Evolutionary conservation across 192 early-diverging fungal species (phyloP), one percentile per base, ranked within the genome.

Genomic region (Kappamyces sp.): DNA sequence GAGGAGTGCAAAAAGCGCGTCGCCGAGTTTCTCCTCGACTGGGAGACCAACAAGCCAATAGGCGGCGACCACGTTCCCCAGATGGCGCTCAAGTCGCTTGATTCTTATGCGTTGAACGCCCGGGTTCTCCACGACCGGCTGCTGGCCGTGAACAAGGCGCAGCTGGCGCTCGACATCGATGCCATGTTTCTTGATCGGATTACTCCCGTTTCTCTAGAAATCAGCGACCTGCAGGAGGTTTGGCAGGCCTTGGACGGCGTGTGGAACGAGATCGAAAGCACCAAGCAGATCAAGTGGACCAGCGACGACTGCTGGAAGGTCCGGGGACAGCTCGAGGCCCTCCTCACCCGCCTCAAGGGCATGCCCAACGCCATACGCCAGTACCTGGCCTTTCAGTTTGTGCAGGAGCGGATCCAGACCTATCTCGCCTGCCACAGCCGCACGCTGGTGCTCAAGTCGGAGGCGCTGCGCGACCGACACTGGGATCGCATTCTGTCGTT

Each of bases 281-380:
- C 96, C 61, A 83, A 87, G 61, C 94, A 99, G 15, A 88, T 83
- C 9, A 67, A 80, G 30, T 99, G 95, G 96, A 69, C 83, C 22
- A 75, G 86, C 6, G 82, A 90, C 34, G 88, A 86, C 1, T 91
- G 93, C 51, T 88, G 95, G 61, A 96, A 93, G 70, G 73, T 94
- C 4, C 87, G 93, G 47, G 85, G 85, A 66, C 84, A 81, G 55
- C 79, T 99, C 46, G 93, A 98, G 65, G 72, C 70, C 14, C 79
- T 96, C 29, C 66, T 96, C 32, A 69, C 71, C 45, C 78, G 83
- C 34, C 90, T 88, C 14, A 96, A 94, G 68, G 88, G 93, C 55
- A 84, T 98, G 85, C 91, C 91, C n/a, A 90, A 83, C 76, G 86
- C 89, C 46, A 94, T 96, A 89, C 84, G 94, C 12, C 88, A 92